These are phyloP conservation scores for Fomitopsis pulvina DNA, from an alignment of 768 basidiomycete species.

Conservation along the genomic window DNA sequence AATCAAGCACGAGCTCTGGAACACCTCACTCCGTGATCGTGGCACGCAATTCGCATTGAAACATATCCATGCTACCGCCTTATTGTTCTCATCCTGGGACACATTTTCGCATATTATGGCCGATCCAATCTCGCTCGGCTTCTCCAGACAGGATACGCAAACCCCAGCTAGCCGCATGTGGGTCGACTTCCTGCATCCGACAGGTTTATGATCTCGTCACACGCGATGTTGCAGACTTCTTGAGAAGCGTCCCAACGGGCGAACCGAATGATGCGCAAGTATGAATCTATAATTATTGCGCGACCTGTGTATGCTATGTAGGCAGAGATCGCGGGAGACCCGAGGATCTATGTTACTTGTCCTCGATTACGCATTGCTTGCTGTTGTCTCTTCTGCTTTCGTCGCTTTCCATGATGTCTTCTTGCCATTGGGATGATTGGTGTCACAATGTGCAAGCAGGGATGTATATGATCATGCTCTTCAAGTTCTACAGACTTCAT, in stretches of 20 bases:
- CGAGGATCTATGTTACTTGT: too few relatives aligned
- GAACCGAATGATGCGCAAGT: too few relatives aligned
- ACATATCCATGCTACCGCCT: constrained; percentile 39
- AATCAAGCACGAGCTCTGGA: constrained; percentile 33
- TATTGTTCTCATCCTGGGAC: constrained; percentile 44
- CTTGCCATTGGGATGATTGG: too few relatives aligned
- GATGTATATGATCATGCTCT: too few relatives aligned
- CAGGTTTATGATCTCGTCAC: constrained; percentile 46
- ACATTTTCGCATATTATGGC: constrained; percentile 43
- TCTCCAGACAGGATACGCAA: constrained; percentile 26
- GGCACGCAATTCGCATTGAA: constrained; percentile 29
- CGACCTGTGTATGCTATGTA: too few relatives aligned
- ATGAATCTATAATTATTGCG: too few relatives aligned
- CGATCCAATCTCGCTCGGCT: constrained; percentile 35
- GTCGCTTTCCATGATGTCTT: too few relatives aligned
- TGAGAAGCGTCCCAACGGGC: not conserved
- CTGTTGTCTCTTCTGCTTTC: too few relatives aligned
- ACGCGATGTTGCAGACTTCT: constrained; percentile 33
- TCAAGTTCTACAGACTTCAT: too few relatives aligned
- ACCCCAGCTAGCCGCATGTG: constrained; percentile 37
- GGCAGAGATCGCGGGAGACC: too few relatives aligned
- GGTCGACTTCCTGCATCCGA: constrained; percentile 49
- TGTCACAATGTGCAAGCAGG: too few relatives aligned
- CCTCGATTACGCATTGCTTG: too few relatives aligned
- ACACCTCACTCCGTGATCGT: constrained; percentile 28